Conservation (phyloP, 495 filamentous ascomycete species). For the Neurospora sp. region DNA sequence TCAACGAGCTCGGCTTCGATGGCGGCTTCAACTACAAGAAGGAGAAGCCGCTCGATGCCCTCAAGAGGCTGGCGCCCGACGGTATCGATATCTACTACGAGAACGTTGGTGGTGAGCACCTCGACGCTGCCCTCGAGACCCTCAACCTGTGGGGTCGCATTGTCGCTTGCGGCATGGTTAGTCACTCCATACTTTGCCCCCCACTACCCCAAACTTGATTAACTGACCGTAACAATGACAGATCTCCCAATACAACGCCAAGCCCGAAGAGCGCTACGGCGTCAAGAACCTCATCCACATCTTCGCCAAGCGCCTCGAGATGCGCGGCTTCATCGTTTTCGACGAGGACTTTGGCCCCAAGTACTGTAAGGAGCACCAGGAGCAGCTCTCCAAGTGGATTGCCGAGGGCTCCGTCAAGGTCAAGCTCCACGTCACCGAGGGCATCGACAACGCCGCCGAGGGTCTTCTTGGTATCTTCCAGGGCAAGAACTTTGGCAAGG, state of each 20-base stretch:
- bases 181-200: constrained; percentile 6
- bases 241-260: constrained; percentile 70
- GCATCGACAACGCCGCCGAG: constrained; percentile 73
- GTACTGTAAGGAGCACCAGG: constrained; percentile 67
- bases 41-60: constrained; percentile 56
- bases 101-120: constrained; percentile 84
- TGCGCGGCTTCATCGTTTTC: constrained; percentile 70
- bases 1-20: constrained; percentile 56
- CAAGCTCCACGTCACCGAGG: constrained; percentile 57
- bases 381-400: constrained; percentile 77
- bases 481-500: constrained; percentile 91
- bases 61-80: constrained; percentile 64
- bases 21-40: constrained; percentile 63
- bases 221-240: constrained; percentile 27
- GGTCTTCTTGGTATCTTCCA: constrained; percentile 79
- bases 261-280: constrained; percentile 48
- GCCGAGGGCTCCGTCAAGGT: constrained; percentile 71
- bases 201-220: not conserved
- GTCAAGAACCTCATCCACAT: constrained; percentile 54
- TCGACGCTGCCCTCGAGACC: constrained; percentile 62
- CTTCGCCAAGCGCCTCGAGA: constrained; percentile 36
- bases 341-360: constrained; percentile 55
- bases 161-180: constrained; percentile 43
- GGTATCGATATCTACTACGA: constrained; percentile 95
- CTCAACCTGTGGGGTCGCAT: constrained; percentile 67